phyloP scores from a whole-genome alignment of 2,329 filamentous ascomycete species.

The Pseudocercospora fuligena region DNA sequence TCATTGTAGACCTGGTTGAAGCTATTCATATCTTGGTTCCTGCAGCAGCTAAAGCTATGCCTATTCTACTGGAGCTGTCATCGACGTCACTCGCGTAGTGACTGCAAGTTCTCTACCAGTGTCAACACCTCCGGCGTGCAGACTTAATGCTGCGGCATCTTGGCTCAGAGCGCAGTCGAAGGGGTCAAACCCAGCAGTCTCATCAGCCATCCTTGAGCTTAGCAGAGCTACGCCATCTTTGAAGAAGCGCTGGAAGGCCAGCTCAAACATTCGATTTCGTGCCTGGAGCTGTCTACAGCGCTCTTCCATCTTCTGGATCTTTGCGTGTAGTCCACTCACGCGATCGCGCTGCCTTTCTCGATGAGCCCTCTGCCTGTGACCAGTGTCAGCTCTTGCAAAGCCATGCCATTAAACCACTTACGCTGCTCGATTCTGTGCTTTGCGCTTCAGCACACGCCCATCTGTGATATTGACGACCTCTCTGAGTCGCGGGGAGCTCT shows the following conservation, averaged over 20 bases:
- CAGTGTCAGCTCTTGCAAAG: not conserved
- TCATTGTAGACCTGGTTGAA: too few relatives aligned
- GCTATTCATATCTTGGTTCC: not conserved
- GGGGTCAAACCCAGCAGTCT: not conserved
- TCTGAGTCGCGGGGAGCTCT: not conserved
- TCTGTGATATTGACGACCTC: not conserved
- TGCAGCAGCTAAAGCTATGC: not conserved
- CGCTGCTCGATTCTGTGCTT: slow-evolving; percentile 17
- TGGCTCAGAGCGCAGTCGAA: not conserved
- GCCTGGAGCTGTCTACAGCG: slow-evolving; percentile 15
- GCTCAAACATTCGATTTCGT: slow-evolving; percentile 12
- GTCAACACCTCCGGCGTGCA: not conserved
- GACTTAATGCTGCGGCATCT: not conserved
- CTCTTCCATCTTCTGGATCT: slow-evolving; percentile 15
- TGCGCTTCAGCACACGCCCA: slow-evolving; percentile 2
- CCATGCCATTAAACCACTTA: not conserved
- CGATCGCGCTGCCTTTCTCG: slow-evolving; percentile 13
- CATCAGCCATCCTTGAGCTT: not conserved
- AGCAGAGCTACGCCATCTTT: slow-evolving; percentile 9
- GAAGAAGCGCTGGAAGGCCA: slow-evolving; percentile 11
- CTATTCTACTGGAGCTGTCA: not conserved
- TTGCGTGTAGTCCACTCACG: not conserved
- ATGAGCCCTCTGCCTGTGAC: slow-evolving; percentile 11
- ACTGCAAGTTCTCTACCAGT: not conserved
- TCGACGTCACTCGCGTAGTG: not conserved